A percentile compares a stretch with the other conserved stretches of the same genome.
phyloP scores from a whole-genome alignment of 2,329 filamentous ascomycete genomes.

The Cordyceps cateniannulata region DNA sequence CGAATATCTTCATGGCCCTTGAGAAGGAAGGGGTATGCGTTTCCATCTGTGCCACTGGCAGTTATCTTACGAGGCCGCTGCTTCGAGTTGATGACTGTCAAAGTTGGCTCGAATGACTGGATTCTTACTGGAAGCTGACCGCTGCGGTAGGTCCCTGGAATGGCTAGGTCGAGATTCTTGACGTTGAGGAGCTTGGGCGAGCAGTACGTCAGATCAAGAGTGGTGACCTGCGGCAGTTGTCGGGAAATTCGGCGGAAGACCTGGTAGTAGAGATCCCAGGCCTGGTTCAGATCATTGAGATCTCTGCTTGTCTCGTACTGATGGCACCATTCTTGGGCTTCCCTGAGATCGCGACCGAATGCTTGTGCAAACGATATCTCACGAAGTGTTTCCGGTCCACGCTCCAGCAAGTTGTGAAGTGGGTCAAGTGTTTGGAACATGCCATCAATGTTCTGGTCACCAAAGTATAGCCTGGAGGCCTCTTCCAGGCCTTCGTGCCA shows the following conservation, averaged over 20 bases:
- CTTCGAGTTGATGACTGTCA: constrained; percentile 93
- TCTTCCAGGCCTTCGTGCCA: constrained; percentile 99
- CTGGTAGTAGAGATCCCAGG: constrained; percentile 98
- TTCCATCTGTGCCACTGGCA: constrained; percentile 82
- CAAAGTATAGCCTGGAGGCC: constrained; percentile 93
- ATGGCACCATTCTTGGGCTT: constrained; percentile 93
- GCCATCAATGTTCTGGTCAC: constrained; percentile 92
- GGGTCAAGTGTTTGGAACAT: constrained; percentile 92
- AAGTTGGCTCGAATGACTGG: constrained; percentile 80
- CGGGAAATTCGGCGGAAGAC: constrained; percentile 94
- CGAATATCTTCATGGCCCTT: constrained; percentile 99
- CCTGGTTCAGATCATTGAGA: constrained; percentile 90
- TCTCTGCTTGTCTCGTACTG: constrained; percentile 86
- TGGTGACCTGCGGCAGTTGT: constrained; percentile 87
- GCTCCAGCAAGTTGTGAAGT: constrained; percentile 84
- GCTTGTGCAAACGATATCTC: constrained; percentile 98
- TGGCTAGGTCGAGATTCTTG: constrained; percentile 80
- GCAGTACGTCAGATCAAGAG: constrained; percentile 90
- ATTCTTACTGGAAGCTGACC: constrained; percentile 74
- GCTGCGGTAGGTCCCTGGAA: constrained; percentile 91
- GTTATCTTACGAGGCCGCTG: constrained; percentile 88
- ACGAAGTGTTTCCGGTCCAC: constrained; percentile 83
- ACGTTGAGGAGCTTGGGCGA: constrained; percentile 87
- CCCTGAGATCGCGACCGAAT: constrained; percentile 89
- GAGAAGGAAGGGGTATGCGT: constrained; percentile 78